Evolutionary conservation across 2,329 filamentous ascomycete genomes (phyloP).

Genomic region (Penicillium sp.): DNA sequence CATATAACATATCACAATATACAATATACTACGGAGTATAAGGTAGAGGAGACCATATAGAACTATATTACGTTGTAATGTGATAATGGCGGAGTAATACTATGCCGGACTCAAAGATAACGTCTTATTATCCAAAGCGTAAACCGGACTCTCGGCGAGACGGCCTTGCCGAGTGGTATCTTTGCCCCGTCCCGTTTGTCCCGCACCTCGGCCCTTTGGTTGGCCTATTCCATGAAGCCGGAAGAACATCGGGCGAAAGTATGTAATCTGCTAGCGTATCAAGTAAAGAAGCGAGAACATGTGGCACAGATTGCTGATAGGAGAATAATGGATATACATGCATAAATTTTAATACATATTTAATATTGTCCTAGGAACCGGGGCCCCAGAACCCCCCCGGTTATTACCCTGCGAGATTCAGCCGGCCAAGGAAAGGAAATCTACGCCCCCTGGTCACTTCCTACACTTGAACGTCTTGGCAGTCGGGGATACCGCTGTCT

Average conservation of each 20-base stretch:
- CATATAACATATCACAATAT: neutral
- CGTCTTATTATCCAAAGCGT: conserved; percentile 4
- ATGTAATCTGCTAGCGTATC: neutral
- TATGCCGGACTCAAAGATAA: neutral
- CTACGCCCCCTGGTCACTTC: neutral
- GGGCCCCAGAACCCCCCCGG: neutral
- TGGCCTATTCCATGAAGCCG: neutral
- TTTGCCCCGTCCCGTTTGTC: conserved; percentile 10
- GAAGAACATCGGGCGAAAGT: neutral
- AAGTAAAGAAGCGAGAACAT: neutral
- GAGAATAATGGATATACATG: neutral
- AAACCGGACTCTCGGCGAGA: neutral
- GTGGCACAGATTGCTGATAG: neutral
- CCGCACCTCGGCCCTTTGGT: neutral
- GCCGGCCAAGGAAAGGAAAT: neutral
- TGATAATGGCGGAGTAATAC: neutral
- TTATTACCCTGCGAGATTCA: conserved; percentile 1
- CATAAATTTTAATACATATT: neutral
- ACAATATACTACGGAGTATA: neutral
- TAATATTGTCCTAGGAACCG: neutral
- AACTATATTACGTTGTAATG: neutral
- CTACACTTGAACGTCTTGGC: neutral
- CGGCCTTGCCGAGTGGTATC: conserved; percentile 13
- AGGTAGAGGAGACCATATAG: neutral
- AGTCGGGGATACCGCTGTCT: neutral